Conservation (phyloP, 2,329 filamentous ascomycete species). For the Xylariaceae sp. region DNA sequence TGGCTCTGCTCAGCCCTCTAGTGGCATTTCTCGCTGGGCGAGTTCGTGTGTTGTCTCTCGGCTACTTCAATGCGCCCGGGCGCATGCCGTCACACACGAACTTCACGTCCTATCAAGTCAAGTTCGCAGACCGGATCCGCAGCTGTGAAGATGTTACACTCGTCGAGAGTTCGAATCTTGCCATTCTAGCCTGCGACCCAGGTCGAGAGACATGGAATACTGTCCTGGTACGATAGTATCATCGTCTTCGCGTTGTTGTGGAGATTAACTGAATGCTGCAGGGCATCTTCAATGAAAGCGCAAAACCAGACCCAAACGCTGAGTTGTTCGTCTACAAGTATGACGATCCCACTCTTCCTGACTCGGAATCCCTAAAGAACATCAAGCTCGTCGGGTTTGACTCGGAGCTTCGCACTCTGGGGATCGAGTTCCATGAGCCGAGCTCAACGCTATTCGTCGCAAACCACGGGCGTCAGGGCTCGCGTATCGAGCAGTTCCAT, state of each 20-base stretch:
- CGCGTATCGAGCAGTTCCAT: constrained; percentile 38
- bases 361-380: constrained; percentile 19
- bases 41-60: constrained; percentile 6
- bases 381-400: constrained; percentile 26
- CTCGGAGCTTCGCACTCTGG: constrained; percentile 38
- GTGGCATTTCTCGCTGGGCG: background rate
- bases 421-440: constrained; percentile 35
- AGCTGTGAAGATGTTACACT: constrained; percentile 39
- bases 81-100: constrained; percentile 27
- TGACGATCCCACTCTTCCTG: constrained; percentile 14
- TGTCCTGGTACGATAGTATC: constrained; percentile 33
- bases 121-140: constrained; percentile 35
- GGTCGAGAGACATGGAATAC: constrained; percentile 39
- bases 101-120: constrained; percentile 27
- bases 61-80: constrained; percentile 27
- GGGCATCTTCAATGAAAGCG: constrained; percentile 26
- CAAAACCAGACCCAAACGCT: constrained; percentile 21
- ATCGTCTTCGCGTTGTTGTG: background rate
- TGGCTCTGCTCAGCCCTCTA: background rate
- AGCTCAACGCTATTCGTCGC: constrained; percentile 35
- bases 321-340: constrained; percentile 38
- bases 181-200: constrained; percentile 37
- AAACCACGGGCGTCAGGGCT: constrained; percentile 35
- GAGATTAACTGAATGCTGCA: background rate
- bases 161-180: constrained; percentile 33